A percentile compares a stretch with the other conserved stretches of the same genome.
phyloP scores from a whole-genome alignment of 2,329 filamentous ascomycete genomes.

The Penicillium sp. region DNA sequence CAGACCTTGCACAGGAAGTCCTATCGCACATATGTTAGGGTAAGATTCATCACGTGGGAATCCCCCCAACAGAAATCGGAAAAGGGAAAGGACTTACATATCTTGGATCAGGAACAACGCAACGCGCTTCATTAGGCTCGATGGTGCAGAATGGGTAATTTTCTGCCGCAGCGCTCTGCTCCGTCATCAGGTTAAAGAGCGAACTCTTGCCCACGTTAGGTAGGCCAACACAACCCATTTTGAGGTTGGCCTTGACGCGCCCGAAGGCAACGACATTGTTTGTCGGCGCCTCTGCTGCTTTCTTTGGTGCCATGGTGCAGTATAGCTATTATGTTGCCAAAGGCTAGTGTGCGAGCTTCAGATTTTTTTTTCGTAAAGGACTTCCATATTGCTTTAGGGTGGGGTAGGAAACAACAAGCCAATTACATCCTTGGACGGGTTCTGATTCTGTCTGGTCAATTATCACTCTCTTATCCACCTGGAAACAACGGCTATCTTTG shows the following conservation, averaged over 20 bases:
- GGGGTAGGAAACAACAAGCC: too few species aligned
- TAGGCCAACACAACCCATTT: constrained; percentile 8
- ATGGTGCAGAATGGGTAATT: constrained; percentile 9
- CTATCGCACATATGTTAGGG: not conserved
- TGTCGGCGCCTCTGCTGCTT: not conserved
- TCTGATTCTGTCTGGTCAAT: too few species aligned
- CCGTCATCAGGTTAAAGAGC: constrained; percentile 6
- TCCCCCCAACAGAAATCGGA: not conserved
- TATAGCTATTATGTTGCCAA: not conserved
- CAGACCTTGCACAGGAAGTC: constrained; percentile 8
- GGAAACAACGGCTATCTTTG: too few species aligned
- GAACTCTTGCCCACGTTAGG: constrained; percentile 6
- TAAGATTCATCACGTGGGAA: not conserved
- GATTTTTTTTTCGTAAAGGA: too few species aligned
- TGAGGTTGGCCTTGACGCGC: constrained; percentile 5
- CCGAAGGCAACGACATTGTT: constrained; percentile 10
- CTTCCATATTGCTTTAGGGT: too few species aligned
- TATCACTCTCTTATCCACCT: too few species aligned
- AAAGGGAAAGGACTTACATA: not conserved
- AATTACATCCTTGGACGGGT: too few species aligned
- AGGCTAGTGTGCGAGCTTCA: not conserved
- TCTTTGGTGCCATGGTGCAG: not conserved
- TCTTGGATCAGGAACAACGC: constrained; percentile 4
- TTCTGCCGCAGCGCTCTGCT: constrained; percentile 6
- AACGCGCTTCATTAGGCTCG: constrained; percentile 9